Evolutionary conservation across 176 grass and related monocot species (phyloP), one percentile per base, ranked within the genome.

Genomic region (Olyra latifolia): DNA sequence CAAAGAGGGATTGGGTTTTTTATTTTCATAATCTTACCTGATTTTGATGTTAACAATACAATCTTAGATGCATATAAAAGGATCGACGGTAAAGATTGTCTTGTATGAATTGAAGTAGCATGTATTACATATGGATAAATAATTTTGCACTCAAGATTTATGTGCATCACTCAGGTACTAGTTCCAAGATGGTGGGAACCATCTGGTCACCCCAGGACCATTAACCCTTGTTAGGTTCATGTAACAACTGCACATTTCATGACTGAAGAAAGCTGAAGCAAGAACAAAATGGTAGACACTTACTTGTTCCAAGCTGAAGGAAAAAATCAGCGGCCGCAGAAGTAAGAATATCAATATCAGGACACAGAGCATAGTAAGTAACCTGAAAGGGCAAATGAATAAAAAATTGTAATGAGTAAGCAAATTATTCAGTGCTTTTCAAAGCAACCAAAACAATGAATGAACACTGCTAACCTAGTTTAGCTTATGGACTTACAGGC

Each of bases 331-430:
- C 57, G 8, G 86, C 88, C 4, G 84, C 96, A 22, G 92, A 94
- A 67, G 86, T 93, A 35, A 98, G 88, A 58, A 98, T 86, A 78
- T 98, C 92, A 87, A 91, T 93, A 89, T 98, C 90, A 0, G 95
- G 95, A 74, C 95, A 98, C 58, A 98, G 56, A 16, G 95, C 95
- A 88, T 83, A 91, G 77, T 91, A 98, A 79, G 71, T 89, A 83
- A 98, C 90, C 95, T 98, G 84, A 80, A 91, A 83, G 45, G 64
- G 28, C 22, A 6, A 71, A 62, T 1, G 72, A 46, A 79, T 47
- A 17, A 76, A n/a, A 60, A 81, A 85, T 12, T 0, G 54, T 25
- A 61, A 74, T 77, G 14, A 55, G 46, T 59, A 28, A 10, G 19
- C 22, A 58, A 44, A 63, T 24, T 62, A 57, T 44, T 32, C 56